Evolutionary conservation across 257 asterid species (phyloP), one percentile per base, ranked within the genome.

Genomic region (Pogostemon cablin): DNA sequence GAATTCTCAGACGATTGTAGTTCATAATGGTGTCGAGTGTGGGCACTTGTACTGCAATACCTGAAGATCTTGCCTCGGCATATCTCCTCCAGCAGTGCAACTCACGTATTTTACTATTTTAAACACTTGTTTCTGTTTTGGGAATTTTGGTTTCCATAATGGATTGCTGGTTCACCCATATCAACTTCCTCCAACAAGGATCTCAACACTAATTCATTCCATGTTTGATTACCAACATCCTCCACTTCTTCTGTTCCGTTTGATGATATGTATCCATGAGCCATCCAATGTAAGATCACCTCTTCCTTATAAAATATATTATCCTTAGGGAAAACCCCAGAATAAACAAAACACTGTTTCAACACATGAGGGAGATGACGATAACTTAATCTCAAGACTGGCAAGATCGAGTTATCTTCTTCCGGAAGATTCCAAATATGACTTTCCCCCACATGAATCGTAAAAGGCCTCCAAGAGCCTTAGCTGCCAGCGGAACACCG

Each of bases 1-100:
- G 53, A 62, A 40, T 62, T 47, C 67, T 62, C 67, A 59, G 17
- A 1, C 65, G 65, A 9, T 2, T 15, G 20, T 62, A 62, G 3
- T 44, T 62, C 5, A 62, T 4, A 11, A 62, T 62, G 53, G 34
- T 6, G 25, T 37, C 7, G 4, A 62, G 17, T 8, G 34, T 40
- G 9, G 50, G 8, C 38, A 62, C 53, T 42, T 40, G n/a, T 41
- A 41, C 44, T 41, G 44, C 5, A 41, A 41, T 41, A 41, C 44
- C 7, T 41, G 44, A 41, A 41, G 48, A 43, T 6, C 7, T 6
- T 6, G 9, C 9, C 8, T 7, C 9, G 2, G 48, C 7, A 43
- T 5, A 2, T 43, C 9, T 7, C 8, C 48, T 43, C 48, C 48
- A 43, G 3, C 48, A 43, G 3, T 6, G 48, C 9, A 43, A 6